Percentiles rank a stretch among this genome's conserved stretches.
Conservation (phyloP, 768 basidiomycete genomes). For the Naganishia friedmannii region DNA sequence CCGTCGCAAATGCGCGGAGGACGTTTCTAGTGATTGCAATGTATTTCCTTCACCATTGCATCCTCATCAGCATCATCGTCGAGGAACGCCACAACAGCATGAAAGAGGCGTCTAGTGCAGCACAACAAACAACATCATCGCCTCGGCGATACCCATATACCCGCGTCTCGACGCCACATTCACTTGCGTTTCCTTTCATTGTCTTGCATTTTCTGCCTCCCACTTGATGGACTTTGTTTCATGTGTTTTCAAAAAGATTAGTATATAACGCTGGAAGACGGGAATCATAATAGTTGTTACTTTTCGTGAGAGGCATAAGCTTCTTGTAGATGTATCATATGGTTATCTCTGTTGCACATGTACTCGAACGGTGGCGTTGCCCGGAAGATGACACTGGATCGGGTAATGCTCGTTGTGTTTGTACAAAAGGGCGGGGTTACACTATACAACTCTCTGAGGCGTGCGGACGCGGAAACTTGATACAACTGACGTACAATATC, state of each 20-base stretch:
- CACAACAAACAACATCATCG: neutral
- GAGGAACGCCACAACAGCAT: neutral
- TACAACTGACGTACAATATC: constrained; percentile 4
- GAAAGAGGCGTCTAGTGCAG: neutral
- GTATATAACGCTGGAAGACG: neutral
- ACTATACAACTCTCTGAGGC: neutral
- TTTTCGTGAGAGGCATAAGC: neutral
- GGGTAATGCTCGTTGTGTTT: neutral
- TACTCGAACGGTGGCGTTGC: neutral
- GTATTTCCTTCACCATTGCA: neutral
- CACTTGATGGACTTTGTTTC: constrained; percentile 7
- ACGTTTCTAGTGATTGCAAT: constrained; percentile 7
- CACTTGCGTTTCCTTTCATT: neutral
- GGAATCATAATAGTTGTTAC: neutral
- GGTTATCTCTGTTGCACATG: neutral
- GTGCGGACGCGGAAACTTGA: neutral
- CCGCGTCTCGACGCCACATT: constrained; percentile 14
- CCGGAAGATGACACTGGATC: neutral
- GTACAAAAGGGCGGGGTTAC: neutral
- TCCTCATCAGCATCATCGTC: neutral
- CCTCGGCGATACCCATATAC: constrained; percentile 6
- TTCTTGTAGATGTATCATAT: neutral
- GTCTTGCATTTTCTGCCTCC: constrained; percentile 3
- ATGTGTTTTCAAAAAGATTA: neutral
- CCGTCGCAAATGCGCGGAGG: constrained; percentile 6